phyloP scores from a whole-genome alignment of 805 yeast genomes.

The Yarrowia sp. region DNA sequence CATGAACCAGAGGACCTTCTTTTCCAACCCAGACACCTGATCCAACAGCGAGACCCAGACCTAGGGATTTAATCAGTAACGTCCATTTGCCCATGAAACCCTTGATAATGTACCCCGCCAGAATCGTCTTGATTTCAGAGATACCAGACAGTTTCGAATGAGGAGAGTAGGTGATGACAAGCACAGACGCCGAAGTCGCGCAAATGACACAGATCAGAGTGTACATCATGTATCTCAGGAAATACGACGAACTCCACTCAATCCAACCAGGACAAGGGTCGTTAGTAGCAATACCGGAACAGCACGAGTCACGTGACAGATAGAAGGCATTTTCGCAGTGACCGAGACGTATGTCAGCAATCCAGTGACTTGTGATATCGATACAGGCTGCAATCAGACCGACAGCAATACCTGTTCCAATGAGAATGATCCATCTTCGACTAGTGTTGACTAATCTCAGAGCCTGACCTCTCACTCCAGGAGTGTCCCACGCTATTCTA shows the following conservation, averaged over 20 bases:
- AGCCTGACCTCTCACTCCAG: slow-evolving; percentile 45
- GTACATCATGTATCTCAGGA: slow-evolving; percentile 52
- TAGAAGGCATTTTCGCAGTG: slow-evolving; percentile 70
- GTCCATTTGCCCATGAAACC: slow-evolving; percentile 61
- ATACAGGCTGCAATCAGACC: slow-evolving; percentile 82
- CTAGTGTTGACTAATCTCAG: slow-evolving; percentile 45
- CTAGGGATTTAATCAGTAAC: slow-evolving; percentile 62
- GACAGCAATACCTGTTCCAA: slow-evolving; percentile 71
- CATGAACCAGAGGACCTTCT: slow-evolving; percentile 87
- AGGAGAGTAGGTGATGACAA: slow-evolving; percentile 50
- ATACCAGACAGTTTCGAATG: slow-evolving; percentile 67
- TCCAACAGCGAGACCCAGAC: slow-evolving; percentile 70
- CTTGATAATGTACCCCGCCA: slow-evolving; percentile 67
- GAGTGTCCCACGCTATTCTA: slow-evolving; percentile 34
- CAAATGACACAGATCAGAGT: slow-evolving; percentile 52
- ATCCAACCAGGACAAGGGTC: slow-evolving; percentile 53
- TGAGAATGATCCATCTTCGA: slow-evolving; percentile 71
- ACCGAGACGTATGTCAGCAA: slow-evolving; percentile 77
- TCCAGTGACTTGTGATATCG: slow-evolving; percentile 81
- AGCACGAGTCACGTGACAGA: slow-evolving; percentile 74
- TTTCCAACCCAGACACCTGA: slow-evolving; percentile 84
- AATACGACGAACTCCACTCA: slow-evolving; percentile 50
- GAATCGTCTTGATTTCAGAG: slow-evolving; percentile 71
- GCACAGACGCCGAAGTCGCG: slow-evolving; percentile 52
- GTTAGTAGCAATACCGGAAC: slow-evolving; percentile 61